Percentiles rank a stretch among this genome's conserved stretches.
Conservation (phyloP, 352 stramenopile species). For the Thraustotheca clavata region DNA sequence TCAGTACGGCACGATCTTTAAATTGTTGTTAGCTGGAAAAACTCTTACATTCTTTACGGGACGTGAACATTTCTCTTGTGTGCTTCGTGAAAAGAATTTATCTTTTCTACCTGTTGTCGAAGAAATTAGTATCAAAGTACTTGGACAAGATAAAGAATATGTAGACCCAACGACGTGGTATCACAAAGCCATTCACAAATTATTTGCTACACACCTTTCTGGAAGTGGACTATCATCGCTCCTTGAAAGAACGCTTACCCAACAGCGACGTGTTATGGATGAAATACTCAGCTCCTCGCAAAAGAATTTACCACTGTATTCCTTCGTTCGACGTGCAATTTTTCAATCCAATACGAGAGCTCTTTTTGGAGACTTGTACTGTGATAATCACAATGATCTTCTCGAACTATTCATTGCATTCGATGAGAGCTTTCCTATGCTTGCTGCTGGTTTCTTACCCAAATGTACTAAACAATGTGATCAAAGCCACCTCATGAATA, state of each 20-base stretch:
- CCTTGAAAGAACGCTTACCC: not conserved
- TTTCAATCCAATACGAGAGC: conserved; percentile 1
- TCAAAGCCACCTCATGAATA: not conserved
- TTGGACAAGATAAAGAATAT: not conserved
- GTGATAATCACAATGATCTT: not conserved
- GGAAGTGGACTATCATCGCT: not conserved
- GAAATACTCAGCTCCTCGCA: not conserved
- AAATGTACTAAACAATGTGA: not conserved
- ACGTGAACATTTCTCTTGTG: not conserved
- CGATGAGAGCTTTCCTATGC: conserved; percentile 12
- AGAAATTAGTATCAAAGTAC: not conserved
- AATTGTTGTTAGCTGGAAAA: conserved; percentile 1
- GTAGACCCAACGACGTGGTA: not conserved
- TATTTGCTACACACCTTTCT: not conserved
- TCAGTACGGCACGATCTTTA: conserved; percentile 1
- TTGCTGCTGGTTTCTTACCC: not conserved
- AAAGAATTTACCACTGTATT: not conserved
- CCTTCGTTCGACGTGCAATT: conserved; percentile 2
- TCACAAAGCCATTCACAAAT: not conserved
- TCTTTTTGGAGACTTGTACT: conserved; percentile 7
- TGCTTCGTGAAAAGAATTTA: conserved; percentile 11
- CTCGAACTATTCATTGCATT: not conserved
- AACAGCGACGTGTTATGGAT: conserved; percentile 2
- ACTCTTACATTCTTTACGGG: conserved; percentile 19
- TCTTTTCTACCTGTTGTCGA: not conserved